A percentile compares a stretch with the other conserved stretches of the same genome.
phyloP scores from a whole-genome alignment of 2,329 filamentous ascomycete species.

The Pseudocercospora eumusae region DNA sequence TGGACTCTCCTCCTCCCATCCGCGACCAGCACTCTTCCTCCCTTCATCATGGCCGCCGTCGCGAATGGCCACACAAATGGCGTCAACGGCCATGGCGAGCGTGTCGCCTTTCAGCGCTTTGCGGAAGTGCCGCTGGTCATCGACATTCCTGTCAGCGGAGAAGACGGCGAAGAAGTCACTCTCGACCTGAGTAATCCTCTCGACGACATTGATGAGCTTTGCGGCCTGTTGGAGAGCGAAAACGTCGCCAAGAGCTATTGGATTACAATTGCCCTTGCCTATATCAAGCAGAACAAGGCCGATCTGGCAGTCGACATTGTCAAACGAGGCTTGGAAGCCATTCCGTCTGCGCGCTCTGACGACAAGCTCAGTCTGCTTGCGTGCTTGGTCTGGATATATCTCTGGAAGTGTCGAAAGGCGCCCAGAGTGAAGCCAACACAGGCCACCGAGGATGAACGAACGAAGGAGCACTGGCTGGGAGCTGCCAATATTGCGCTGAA shows the following conservation, averaged over 20 bases:
- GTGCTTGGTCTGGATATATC: constrained; percentile 85
- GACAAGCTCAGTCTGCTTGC: constrained; percentile 84
- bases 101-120: constrained; percentile 52
- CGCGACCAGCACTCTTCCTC: neutral
- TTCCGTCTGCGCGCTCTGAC: constrained; percentile 64
- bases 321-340: constrained; percentile 71
- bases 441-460: constrained; percentile 71
- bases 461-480: constrained; percentile 90
- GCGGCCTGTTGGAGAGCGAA: constrained; percentile 92
- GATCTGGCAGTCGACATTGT: constrained; percentile 75
- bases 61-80: constrained; percentile 57
- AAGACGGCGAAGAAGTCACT: constrained; percentile 75
- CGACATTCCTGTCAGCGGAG: constrained; percentile 64
- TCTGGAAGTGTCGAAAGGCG: constrained; percentile 85
- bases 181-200: constrained; percentile 87
- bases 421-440: constrained; percentile 63
- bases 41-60: constrained; percentile 52
- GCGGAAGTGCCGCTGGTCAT: constrained; percentile 64
- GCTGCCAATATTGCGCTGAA: constrained; percentile 89
- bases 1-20: constrained; percentile 14
- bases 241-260: constrained; percentile 87
- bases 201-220: constrained; percentile 90
- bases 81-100: constrained; percentile 48
- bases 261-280: constrained; percentile 97
- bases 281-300: constrained; percentile 92